Conservation (phyloP, 805 yeast species). For the Metschnikowia anglica region DNA sequence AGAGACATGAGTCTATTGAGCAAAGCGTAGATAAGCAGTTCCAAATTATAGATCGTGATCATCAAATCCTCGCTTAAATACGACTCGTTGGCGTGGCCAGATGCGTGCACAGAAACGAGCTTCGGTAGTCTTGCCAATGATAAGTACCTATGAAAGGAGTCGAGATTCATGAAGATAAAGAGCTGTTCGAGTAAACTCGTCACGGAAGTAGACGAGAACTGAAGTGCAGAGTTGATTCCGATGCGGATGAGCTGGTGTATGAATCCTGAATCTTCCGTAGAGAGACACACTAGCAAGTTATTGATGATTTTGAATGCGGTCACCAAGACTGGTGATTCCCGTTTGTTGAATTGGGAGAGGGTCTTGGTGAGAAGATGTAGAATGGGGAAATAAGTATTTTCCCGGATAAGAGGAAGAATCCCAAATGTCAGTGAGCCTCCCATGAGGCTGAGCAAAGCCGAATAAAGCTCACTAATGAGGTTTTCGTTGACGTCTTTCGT, state of each 20-base stretch:
- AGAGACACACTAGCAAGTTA: slow-evolving; percentile 40
- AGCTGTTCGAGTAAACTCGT: slow-evolving; percentile 43
- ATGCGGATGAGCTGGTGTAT: slow-evolving; percentile 39
- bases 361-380: slow-evolving; percentile 21
- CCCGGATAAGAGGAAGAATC: slow-evolving; percentile 21
- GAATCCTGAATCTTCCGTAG: slow-evolving; percentile 39
- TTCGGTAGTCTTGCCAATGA: slow-evolving; percentile 26
- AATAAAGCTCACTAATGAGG: slow-evolving; percentile 23
- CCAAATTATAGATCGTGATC: slow-evolving; percentile 21
- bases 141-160: slow-evolving; percentile 39
- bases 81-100: slow-evolving; percentile 6
- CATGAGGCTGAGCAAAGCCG: slow-evolving; percentile 22
- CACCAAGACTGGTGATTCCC: slow-evolving; percentile 26
- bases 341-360: slow-evolving; percentile 18
- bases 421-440: slow-evolving; percentile 23
- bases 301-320: slow-evolving; percentile 45
- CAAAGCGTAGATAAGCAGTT: slow-evolving; percentile 26
- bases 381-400: slow-evolving; percentile 22
- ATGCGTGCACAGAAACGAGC: slow-evolving; percentile 22
- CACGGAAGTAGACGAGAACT: slow-evolving; percentile 41
- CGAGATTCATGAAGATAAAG: slow-evolving; percentile 41
- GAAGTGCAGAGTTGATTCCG: slow-evolving; percentile 37
- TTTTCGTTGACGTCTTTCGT: slow-evolving; percentile 18
- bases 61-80: slow-evolving; percentile 3
- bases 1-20: slow-evolving; percentile 18